Conservation (phyloP, 257 asterid species). For the Solanum boliviense region DNA sequence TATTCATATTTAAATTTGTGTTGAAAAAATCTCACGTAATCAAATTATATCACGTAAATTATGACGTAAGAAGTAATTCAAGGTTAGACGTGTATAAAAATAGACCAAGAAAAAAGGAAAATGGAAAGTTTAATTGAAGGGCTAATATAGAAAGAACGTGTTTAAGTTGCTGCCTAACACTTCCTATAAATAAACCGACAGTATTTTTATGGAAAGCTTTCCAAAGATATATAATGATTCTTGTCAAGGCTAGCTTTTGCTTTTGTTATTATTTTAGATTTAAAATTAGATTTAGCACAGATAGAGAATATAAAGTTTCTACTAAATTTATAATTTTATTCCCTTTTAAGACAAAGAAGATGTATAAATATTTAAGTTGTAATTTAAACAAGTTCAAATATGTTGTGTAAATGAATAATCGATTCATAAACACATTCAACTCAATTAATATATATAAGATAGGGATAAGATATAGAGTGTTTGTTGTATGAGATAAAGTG, state of each 20-base stretch:
- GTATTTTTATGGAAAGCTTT: neutral
- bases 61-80: neutral
- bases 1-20: no score
- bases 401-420: neutral
- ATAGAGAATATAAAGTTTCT: neutral
- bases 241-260: neutral
- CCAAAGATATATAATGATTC: neutral
- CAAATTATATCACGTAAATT: neutral
- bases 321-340: neutral
- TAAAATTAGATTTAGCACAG: no score
- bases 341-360: neutral
- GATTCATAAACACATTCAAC: neutral
- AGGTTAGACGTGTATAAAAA: neutral
- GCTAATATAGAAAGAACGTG: neutral
- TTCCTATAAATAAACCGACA: neutral
- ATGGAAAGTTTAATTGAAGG: neutral
- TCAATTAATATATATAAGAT: no score
- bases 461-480: no score
- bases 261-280: neutral
- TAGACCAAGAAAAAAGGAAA: neutral
- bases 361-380: neutral
- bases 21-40: accelerated
- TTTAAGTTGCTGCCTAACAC: neutral
- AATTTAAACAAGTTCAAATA: neutral
- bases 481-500: no score